These are phyloP conservation scores for Colletotrichum melonis DNA, from an alignment of 2,329 filamentous ascomycete species.

Conservation along the genomic window DNA sequence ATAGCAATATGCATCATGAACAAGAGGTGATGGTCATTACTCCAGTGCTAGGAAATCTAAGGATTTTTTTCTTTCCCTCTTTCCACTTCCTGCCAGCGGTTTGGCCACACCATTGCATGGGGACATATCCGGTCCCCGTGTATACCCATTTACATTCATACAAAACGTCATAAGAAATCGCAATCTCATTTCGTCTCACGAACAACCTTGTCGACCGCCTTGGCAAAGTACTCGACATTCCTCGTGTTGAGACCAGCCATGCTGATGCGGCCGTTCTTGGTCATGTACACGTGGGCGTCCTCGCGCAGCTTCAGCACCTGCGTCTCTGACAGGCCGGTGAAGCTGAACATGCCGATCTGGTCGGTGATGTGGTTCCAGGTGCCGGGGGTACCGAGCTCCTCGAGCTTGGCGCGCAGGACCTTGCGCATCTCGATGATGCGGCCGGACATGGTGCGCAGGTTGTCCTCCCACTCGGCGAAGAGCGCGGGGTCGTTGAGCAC, in stretches of 20 bases:
- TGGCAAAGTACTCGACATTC: conserved; percentile 94
- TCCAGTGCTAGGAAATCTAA: conserved; percentile 25
- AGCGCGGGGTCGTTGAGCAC: conserved; percentile 86
- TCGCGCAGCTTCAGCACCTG: conserved; percentile 79
- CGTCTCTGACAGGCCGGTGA: conserved; percentile 80
- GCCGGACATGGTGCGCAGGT: conserved; percentile 93
- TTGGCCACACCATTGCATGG: neutral
- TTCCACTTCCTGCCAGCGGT: conserved; percentile 17
- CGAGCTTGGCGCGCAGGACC: conserved; percentile 81
- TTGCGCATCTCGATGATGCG: conserved; percentile 94
- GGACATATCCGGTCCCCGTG: neutral
- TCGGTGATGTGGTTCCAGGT: conserved; percentile 98
- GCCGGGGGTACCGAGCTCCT: conserved; percentile 86
- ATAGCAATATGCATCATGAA: neutral
- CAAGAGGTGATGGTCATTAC: conserved; percentile 19
- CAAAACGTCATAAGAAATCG: neutral
- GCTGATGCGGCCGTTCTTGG: conserved; percentile 97
- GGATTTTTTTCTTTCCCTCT: neutral
- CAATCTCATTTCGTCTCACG: conserved; percentile 52
- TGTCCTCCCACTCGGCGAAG: conserved; percentile 92
- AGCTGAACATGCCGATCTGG: conserved; percentile 99
- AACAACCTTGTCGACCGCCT: conserved; percentile 88
- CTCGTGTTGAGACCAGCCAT: conserved; percentile 97
- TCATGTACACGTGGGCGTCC: conserved; percentile 87
- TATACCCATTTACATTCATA: neutral